Percentiles rank a stretch among this genome's conserved stretches.
Evolutionary conservation across 805 yeast species (phyloP).

Genomic region (Brettanomyces custersianus): DNA sequence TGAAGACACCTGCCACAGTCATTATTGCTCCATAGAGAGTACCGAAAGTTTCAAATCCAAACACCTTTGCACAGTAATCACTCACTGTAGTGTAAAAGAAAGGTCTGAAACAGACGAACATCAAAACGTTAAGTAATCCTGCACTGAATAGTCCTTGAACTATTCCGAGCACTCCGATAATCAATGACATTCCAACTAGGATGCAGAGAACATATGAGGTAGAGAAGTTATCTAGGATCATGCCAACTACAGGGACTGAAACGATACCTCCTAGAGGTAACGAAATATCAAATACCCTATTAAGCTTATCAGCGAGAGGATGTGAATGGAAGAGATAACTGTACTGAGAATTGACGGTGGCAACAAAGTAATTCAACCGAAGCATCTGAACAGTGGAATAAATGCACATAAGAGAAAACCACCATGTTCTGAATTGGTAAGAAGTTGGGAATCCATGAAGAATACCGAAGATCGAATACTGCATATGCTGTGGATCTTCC

Average conservation of each 20-base stretch:
- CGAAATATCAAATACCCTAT: conserved; percentile 41
- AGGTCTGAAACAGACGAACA: conserved; percentile 48
- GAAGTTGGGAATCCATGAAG: conserved; percentile 43
- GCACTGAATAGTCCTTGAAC: conserved; percentile 28
- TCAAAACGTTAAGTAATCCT: conserved; percentile 35
- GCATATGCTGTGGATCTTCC: conserved; percentile 13
- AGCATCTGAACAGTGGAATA: conserved; percentile 51
- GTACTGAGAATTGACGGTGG: conserved; percentile 49
- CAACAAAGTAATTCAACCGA: conserved; percentile 49
- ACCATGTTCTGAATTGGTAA: conserved; percentile 40
- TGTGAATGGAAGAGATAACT: conserved; percentile 34
- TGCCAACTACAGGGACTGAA: conserved; percentile 46
- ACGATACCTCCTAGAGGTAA: conserved; percentile 49
- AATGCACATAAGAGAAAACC: conserved; percentile 41
- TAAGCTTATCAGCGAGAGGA: conserved; percentile 30
- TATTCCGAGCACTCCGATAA: conserved; percentile 42
- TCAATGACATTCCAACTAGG: conserved; percentile 32
- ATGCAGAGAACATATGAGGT: conserved; percentile 34
- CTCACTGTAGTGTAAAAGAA: conserved; percentile 50
- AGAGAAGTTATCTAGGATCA: conserved; percentile 39
- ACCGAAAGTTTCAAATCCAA: conserved; percentile 55
- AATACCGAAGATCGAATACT: conserved; percentile 44
- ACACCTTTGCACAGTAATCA: conserved; percentile 54
- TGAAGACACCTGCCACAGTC: conserved; percentile 42
- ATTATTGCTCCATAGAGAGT: conserved; percentile 50